A percentile compares a stretch with the other conserved stretches of the same genome.
Evolutionary conservation across 192 early-diverging fungal genomes (phyloP).

Genomic region (Backusella circina): DNA sequence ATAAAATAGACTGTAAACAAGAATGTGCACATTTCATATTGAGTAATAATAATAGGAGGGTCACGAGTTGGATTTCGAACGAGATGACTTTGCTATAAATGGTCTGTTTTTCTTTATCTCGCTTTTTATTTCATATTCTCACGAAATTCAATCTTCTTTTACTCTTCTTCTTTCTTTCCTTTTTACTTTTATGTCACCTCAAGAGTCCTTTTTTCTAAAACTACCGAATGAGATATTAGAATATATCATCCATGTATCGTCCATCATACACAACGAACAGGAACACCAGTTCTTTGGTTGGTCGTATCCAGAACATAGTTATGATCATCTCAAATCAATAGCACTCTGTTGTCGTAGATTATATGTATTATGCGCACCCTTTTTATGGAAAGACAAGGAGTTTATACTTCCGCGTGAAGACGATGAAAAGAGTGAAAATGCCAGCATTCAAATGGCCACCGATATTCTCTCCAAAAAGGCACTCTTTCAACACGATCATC

Average conservation of each 20-base stretch:
- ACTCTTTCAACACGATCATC: conserved; percentile 9
- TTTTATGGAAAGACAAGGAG: conserved; percentile 36
- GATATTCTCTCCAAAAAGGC: conserved; percentile 24
- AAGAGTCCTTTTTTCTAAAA: conserved; percentile 6
- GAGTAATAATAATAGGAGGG: not conserved
- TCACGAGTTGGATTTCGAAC: not conserved
- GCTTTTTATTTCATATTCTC: conserved; percentile 7
- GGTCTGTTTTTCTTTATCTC: not conserved
- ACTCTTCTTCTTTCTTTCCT: not conserved
- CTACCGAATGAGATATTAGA: conserved; percentile 31
- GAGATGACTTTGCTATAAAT: conserved; percentile 2
- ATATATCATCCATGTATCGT: conserved; percentile 3
- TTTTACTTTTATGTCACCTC: not conserved
- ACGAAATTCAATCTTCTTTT: not conserved
- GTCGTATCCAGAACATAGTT: conserved; percentile 32
- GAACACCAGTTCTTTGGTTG: conserved; percentile 24
- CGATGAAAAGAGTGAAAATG: conserved; percentile 8
- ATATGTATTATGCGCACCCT: conserved; percentile 27
- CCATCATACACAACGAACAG: conserved; percentile 1
- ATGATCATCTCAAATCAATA: conserved; percentile 17
- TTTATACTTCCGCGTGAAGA: conserved; percentile 30
- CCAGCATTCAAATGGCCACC: conserved; percentile 17
- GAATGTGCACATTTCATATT: conserved; percentile 4
- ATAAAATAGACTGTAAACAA: not conserved
- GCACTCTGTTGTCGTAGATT: conserved; percentile 23